Evolutionary conservation across 352 stramenopile species (phyloP).

Genomic region (Globisporangium abappressorium): DNA sequence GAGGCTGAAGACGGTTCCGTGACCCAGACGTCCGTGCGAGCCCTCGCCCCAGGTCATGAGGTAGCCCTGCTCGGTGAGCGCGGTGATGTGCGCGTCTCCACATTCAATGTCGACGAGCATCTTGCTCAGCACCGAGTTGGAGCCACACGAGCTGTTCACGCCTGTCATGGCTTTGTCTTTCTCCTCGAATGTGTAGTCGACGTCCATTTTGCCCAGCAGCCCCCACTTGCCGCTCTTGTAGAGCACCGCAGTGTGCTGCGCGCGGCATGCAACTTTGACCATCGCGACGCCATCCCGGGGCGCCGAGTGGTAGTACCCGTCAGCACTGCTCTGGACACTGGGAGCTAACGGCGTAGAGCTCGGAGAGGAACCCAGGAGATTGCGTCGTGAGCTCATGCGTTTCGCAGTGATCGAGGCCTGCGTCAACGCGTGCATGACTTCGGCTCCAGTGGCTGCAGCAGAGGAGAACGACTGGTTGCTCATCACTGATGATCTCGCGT

Average conservation of each 20-base stretch:
- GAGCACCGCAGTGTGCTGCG: slow-evolving; percentile 41
- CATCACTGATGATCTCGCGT: not conserved
- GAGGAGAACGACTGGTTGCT: slow-evolving; percentile 2
- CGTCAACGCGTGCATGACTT: slow-evolving; percentile 27
- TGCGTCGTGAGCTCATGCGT: slow-evolving; percentile 13
- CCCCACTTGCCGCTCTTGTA: slow-evolving; percentile 43
- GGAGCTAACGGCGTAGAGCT: slow-evolving; percentile 3
- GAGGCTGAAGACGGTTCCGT: slow-evolving; percentile 13
- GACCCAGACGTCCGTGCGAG: slow-evolving; percentile 32
- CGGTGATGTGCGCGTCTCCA: slow-evolving; percentile 54
- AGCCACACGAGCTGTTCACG: slow-evolving; percentile 7
- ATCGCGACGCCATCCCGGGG: slow-evolving; percentile 25
- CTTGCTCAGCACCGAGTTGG: slow-evolving; percentile 38
- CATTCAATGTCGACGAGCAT: slow-evolving; percentile 64
- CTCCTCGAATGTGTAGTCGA: slow-evolving; percentile 12
- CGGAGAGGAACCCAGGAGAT: not conserved
- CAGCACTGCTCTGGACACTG: slow-evolving; percentile 9
- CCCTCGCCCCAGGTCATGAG: slow-evolving; percentile 74
- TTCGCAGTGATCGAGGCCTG: slow-evolving; percentile 10
- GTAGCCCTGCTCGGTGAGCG: slow-evolving; percentile 71
- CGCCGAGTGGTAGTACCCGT: not conserved
- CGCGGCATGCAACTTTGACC: slow-evolving; percentile 38
- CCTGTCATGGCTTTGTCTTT: slow-evolving; percentile 1
- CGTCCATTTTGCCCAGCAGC: slow-evolving; percentile 28
- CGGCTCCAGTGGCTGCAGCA: not conserved